Evolutionary conservation across 371 early-diverging fungal genomes (phyloP).

Genomic region (Mortierella sp.): DNA sequence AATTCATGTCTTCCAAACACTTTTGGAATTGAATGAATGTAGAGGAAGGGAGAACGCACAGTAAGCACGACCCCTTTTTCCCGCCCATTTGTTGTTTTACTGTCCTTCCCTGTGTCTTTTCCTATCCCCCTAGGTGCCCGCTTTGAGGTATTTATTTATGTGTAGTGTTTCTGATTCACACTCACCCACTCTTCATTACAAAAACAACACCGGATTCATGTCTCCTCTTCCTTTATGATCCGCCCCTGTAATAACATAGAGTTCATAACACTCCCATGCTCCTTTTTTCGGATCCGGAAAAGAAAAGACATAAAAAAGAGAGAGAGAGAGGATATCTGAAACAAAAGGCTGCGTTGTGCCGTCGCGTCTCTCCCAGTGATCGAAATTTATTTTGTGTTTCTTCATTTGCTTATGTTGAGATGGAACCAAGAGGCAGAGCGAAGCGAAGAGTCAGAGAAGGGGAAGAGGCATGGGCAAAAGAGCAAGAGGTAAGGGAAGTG

Average conservation of each 20-base stretch:
- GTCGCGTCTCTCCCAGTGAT: too few relatives aligned
- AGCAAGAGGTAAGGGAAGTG: not conserved
- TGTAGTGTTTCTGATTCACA: not conserved
- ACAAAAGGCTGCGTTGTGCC: too few relatives aligned
- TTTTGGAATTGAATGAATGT: not conserved
- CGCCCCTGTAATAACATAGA: too few relatives aligned
- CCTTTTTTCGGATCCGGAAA: constrained; percentile 3
- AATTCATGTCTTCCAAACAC: too few relatives aligned
- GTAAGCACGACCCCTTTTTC: constrained; percentile 4
- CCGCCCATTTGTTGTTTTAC: constrained; percentile 5
- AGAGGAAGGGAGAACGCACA: not conserved
- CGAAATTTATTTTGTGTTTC: too few relatives aligned
- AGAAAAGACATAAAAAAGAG: not conserved
- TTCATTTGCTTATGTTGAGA: too few relatives aligned
- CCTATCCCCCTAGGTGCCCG: not conserved
- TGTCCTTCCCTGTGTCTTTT: not conserved
- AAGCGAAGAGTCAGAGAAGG: not conserved
- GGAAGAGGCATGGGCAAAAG: not conserved
- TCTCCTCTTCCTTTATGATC: not conserved
- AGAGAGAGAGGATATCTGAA: too few relatives aligned
- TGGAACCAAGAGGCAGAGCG: not conserved
- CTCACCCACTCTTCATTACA: too few relatives aligned
- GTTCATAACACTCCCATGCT: not conserved
- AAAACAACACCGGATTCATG: too few relatives aligned
- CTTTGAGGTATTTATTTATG: not conserved